A percentile compares a stretch with the other conserved stretches of the same genome.
These are phyloP conservation scores for Nicotiana benthamiana DNA, from an alignment of 257 asterid species.

Conservation along the genomic window DNA sequence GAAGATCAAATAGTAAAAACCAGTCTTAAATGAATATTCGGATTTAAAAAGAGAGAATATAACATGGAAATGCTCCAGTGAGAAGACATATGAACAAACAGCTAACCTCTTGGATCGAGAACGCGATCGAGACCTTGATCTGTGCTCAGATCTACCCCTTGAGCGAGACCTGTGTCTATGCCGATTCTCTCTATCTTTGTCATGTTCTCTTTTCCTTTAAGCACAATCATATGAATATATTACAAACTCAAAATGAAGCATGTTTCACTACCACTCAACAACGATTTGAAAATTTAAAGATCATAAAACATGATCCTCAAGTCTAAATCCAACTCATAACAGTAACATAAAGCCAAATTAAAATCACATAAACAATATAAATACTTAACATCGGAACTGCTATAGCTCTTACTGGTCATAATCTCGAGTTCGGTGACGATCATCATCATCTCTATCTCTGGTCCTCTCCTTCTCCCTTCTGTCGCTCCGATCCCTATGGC, in stretches of 20 bases:
- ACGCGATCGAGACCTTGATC: conserved; percentile 78
- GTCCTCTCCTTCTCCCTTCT: conserved; percentile 67
- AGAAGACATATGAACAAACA: neutral
- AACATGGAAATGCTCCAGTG: neutral
- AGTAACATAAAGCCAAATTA: neutral
- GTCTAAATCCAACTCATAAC: neutral
- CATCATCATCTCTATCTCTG: conserved; percentile 62
- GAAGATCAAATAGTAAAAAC: neutral
- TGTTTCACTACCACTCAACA: neutral
- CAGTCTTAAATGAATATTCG: neutral
- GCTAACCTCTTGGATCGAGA: conserved; percentile 82
- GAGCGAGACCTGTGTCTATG: conserved; percentile 61
- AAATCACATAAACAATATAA: neutral
- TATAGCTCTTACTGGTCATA: conserved; percentile 51
- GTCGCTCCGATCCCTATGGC: conserved; percentile 62
- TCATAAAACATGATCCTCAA: neutral
- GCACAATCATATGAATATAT: neutral
- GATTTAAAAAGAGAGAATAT: neutral
- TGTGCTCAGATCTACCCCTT: conserved; percentile 55
- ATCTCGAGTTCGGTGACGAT: conserved; percentile 53
- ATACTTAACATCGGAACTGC: neutral
- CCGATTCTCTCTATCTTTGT: conserved; percentile 62
- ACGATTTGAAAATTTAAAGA: neutral
- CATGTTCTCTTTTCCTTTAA: conserved; percentile 64
- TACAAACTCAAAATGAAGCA: neutral